Percentiles rank a stretch among this genome's conserved stretches.
Conservation (phyloP, 2,329 filamentous ascomycete genomes). For the Aspergillus spinulosporus region DNA sequence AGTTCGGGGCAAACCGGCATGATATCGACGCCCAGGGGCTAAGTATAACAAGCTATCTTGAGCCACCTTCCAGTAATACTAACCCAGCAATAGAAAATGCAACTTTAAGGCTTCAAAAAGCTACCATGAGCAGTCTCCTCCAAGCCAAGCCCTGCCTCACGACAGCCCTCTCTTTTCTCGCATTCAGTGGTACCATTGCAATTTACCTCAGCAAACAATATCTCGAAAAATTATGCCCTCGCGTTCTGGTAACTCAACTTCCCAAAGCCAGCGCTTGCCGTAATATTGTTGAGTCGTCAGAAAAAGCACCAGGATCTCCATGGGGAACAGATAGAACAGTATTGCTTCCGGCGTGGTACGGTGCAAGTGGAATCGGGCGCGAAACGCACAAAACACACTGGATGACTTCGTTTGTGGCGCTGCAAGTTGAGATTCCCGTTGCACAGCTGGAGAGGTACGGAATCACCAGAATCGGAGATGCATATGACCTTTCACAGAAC, state of each 20-base stretch:
- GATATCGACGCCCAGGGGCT: too few species aligned
- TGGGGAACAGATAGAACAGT: background rate
- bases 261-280: background rate
- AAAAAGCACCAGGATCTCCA: background rate
- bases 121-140: too few species aligned
- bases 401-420: conserved; percentile 7
- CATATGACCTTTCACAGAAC: background rate
- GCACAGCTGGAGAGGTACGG: conserved; percentile 4
- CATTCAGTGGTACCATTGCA: too few species aligned
- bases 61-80: too few species aligned
- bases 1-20: too few species aligned
- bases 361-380: background rate
- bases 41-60: too few species aligned
- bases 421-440: conserved; percentile 8
- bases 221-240: background rate
- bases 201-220: background rate
- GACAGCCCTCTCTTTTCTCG: too few species aligned
- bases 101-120: too few species aligned
- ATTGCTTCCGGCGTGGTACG: background rate
- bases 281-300: background rate
- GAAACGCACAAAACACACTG: conserved; percentile 2
- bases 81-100: too few species aligned
- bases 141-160: too few species aligned
- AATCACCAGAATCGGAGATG: background rate
- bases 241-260: background rate